Evolutionary conservation across 805 yeast genomes (phyloP), one percentile per base, ranked within the genome.

Genomic region (Nadsonia fulvescens): DNA sequence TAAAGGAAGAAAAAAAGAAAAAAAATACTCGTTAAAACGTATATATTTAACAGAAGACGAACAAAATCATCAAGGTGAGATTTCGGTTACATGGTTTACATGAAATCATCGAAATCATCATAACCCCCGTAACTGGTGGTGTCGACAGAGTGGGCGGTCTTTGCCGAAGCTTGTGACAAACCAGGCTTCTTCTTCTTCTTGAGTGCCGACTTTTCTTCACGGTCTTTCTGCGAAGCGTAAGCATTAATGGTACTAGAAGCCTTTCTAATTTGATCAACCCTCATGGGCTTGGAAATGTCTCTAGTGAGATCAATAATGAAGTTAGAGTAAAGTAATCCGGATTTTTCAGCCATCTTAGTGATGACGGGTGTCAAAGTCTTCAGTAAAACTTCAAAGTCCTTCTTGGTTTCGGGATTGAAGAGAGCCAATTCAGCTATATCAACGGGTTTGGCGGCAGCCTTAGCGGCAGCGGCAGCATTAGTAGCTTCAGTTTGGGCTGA

Each of bases 151-250:
- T 55, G 64, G 42, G 69, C 74, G 49, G 69, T 64, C 58, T 68
- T 71, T 18, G 70, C 61, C 33, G 71, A 70, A 22, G 79, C 74
- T 38, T 61, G 66, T 30, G 69, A 63, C 31, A 78, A 74, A 53
- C 76, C 75, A 32, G 81, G 93, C 68, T 83, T 86, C 68, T 76
- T 75, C 66, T 83, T 82, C 53, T 93, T 92, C 47, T 94, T 94
- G 50, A 94, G 70, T 14, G 77, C 81, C 43, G 68, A 77, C 60
- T 95, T 78, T 56, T 86, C 96, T 29, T 74, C 75, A 47, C 72
- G 74, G 51, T 73, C 81, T 56, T 86, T 86, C 30, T 82, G 92
- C 43, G 75, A 82, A 35, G 75, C 58, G 30, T 73, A 49, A 4
- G 83, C 86, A 38, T 69, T 77, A 44, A 86, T 58, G 0, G 95